Conservation (phyloP, 2,329 filamentous ascomycete genomes). For the Shiraia sp. region DNA sequence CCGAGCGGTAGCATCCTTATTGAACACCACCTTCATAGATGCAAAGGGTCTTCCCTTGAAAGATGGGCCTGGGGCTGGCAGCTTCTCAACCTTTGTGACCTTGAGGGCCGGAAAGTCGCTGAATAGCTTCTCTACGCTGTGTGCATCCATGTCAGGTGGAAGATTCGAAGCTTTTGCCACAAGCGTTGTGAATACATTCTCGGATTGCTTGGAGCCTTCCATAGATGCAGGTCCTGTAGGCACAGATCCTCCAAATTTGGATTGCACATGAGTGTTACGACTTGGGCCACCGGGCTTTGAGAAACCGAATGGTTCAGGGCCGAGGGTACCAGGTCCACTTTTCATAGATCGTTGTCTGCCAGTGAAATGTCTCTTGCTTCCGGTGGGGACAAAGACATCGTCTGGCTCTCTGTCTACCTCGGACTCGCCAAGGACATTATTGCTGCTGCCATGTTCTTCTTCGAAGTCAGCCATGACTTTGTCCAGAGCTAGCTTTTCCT, state of each 20-base stretch:
- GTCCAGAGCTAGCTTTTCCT: slow-evolving; percentile 36
- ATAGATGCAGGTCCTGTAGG: slow-evolving; percentile 17
- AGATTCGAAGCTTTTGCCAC: slow-evolving; percentile 40
- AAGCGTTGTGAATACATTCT: slow-evolving; percentile 34
- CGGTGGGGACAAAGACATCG: slow-evolving; percentile 32
- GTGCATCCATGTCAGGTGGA: slow-evolving; percentile 29
- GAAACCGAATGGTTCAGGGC: slow-evolving; percentile 26
- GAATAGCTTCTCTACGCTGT: slow-evolving; percentile 35
- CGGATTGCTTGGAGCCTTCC: slow-evolving; percentile 19
- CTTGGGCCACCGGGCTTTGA: slow-evolving; percentile 15
- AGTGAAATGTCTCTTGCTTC: slow-evolving; percentile 36
- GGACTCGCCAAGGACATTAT: slow-evolving; percentile 26
- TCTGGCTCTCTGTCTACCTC: slow-evolving; percentile 27
- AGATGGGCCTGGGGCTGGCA: slow-evolving; percentile 24
- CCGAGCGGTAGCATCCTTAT: slow-evolving; percentile 30
- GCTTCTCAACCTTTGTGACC: slow-evolving; percentile 34
- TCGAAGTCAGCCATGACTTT: slow-evolving; percentile 37
- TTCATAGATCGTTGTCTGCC: slow-evolving; percentile 33
- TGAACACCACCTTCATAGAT: slow-evolving; percentile 39
- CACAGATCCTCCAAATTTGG: slow-evolving; percentile 17
- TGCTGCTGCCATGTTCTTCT: slow-evolving; percentile 33
- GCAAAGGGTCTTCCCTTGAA: slow-evolving; percentile 25
- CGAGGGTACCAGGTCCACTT: slow-evolving; percentile 40
- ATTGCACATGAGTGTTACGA: slow-evolving; percentile 16
- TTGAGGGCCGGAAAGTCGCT: slow-evolving; percentile 36